Evolutionary conservation across 2,329 filamentous ascomycete genomes (phyloP).

Genomic region (Tricladium varicosporioides): DNA sequence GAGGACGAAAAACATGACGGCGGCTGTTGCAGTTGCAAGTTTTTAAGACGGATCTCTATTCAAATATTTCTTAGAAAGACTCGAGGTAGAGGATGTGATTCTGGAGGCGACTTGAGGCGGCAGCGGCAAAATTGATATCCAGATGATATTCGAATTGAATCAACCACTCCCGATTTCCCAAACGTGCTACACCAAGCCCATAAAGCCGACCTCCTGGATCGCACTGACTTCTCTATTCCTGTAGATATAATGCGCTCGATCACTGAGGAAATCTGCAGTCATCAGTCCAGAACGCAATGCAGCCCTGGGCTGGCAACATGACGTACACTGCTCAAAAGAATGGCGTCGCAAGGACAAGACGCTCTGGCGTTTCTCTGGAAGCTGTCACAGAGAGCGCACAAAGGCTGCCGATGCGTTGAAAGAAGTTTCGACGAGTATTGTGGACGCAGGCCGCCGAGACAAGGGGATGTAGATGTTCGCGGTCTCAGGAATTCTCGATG

Average conservation of each 20-base stretch:
- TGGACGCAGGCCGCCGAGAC: slow-evolving; percentile 18
- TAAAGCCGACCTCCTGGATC: slow-evolving; percentile 19
- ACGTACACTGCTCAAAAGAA: slow-evolving; percentile 32
- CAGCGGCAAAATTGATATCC: background rate
- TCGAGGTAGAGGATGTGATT: background rate
- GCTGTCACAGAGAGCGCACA: slow-evolving; percentile 31
- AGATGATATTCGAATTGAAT: slow-evolving; percentile 15
- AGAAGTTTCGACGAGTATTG: slow-evolving; percentile 18
- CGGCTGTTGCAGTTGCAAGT: background rate
- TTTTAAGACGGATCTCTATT: background rate
- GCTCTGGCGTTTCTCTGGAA: slow-evolving; percentile 33
- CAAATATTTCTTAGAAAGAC: background rate
- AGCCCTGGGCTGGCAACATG: slow-evolving; percentile 22
- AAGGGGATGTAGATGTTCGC: slow-evolving; percentile 16
- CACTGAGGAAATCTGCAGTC: slow-evolving; percentile 24
- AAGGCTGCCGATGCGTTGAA: slow-evolving; percentile 31
- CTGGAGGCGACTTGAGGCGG: background rate
- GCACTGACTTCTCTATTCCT: slow-evolving; percentile 13
- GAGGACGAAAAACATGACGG: slow-evolving; percentile 92
- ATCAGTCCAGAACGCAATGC: slow-evolving; percentile 31
- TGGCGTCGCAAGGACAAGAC: slow-evolving; percentile 31
- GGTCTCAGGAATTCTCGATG: slow-evolving; percentile 10
- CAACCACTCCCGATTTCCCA: slow-evolving; percentile 7
- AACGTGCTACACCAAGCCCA: slow-evolving; percentile 20
- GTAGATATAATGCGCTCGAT: slow-evolving; percentile 27